Conservation (phyloP, 768 basidiomycete genomes). For the Amanita pallidorosea region DNA sequence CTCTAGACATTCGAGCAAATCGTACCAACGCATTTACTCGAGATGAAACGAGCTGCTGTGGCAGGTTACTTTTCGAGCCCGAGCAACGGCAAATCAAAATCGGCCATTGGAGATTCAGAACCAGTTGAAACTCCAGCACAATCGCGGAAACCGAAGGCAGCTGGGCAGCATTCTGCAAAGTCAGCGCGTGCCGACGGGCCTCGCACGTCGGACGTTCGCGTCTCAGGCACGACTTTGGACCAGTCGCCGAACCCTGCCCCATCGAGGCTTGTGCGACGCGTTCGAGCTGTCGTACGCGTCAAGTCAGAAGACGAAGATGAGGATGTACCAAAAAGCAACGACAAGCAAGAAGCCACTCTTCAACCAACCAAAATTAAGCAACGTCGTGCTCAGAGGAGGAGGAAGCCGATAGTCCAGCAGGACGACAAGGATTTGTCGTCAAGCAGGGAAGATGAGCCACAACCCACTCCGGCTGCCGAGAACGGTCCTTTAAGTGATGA, state of each 20-base stretch:
- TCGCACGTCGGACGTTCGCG: neutral
- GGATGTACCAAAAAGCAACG: conserved; percentile 4
- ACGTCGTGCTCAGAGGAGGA: conserved; percentile 3
- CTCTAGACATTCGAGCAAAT: neutral
- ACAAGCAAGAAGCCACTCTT: neutral
- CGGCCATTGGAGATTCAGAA: conserved; percentile 14
- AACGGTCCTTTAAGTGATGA: conserved; percentile 30
- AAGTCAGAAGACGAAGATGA: conserved; percentile 53
- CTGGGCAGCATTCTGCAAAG: neutral
- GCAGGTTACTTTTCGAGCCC: neutral
- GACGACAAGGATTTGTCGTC: conserved; percentile 17
- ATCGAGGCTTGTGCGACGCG: conserved; percentile 45
- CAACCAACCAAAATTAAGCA: neutral
- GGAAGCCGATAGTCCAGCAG: conserved; percentile 8
- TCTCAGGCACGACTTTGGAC: neutral
- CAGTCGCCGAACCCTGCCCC: conserved; percentile 2
- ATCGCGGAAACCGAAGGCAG: neutral
- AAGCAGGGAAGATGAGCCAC: conserved; percentile 5
- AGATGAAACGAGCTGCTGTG: neutral
- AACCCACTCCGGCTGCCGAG: conserved; percentile 9
- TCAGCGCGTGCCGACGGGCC: neutral
- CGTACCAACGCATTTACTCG: neutral
- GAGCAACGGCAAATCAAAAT: conserved; percentile 8
- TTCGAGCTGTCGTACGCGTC: conserved; percentile 53
- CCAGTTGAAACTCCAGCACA: neutral